Conservation (phyloP, 805 yeast genomes). For the Hanseniaspora hatyaiensis region DNA sequence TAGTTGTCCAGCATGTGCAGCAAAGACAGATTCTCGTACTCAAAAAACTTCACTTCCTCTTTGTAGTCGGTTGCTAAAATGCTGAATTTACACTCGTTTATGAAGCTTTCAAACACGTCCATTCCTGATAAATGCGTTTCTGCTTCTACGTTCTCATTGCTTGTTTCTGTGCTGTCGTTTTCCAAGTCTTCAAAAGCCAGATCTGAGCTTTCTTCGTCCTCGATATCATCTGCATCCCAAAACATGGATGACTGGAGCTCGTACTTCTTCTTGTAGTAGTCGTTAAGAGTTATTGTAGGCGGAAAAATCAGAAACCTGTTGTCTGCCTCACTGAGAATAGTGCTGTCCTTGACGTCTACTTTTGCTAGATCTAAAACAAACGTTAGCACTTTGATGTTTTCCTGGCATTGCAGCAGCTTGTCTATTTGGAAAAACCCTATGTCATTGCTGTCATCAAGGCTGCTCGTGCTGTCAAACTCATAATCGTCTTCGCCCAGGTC, state of each 20-base stretch:
- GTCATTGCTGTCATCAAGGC: not conserved
- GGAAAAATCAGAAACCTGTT: constrained; percentile 11
- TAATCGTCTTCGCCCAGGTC: not conserved
- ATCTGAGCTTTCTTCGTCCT: not conserved
- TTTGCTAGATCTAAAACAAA: constrained; percentile 6
- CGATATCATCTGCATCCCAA: not conserved
- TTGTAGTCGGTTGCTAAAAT: not conserved
- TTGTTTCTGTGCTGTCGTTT: not conserved
- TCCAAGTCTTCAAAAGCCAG: not conserved
- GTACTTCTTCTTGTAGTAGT: constrained; percentile 6
- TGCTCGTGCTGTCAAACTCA: not conserved
- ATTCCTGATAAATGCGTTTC: not conserved
- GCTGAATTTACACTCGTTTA: constrained; percentile 9
- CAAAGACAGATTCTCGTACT: constrained; percentile 4
- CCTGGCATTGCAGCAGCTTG: constrained; percentile 7
- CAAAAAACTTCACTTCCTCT: constrained; percentile 1
- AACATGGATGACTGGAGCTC: not conserved
- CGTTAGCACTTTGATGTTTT: constrained; percentile 1
- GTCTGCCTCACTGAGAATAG: not conserved
- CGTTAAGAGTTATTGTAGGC: not conserved
- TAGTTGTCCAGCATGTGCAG: constrained; percentile 1
- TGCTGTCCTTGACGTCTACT: not conserved
- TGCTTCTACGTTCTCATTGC: not conserved
- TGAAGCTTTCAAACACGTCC: not conserved
- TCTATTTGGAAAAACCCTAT: not conserved